Conservation (phyloP, 2,329 filamentous ascomycete genomes). For the Chrysoporthe cubensis region DNA sequence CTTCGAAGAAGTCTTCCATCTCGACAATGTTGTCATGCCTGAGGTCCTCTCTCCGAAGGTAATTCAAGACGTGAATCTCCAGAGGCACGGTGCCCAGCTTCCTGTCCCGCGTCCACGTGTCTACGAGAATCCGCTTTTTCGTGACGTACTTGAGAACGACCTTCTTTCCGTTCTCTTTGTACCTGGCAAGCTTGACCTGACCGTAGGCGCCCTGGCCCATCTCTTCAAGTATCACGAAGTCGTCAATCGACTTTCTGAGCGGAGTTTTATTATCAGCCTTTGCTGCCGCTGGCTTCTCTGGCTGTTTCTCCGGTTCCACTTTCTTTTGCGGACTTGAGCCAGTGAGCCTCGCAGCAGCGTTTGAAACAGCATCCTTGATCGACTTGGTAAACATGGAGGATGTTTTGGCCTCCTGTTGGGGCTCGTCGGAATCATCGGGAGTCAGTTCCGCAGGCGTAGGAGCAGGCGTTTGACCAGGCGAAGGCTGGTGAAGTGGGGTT, state of each 20-base stretch:
- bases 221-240: slow-evolving; percentile 92
- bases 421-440: slow-evolving; percentile 54
- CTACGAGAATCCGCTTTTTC: slow-evolving; percentile 92
- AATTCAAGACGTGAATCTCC: slow-evolving; percentile 96
- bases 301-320: slow-evolving; percentile 32
- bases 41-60: slow-evolving; percentile 74
- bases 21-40: slow-evolving; percentile 72
- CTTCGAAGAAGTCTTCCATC: slow-evolving; percentile 76
- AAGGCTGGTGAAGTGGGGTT: slow-evolving; percentile 78
- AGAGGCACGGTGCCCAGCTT: slow-evolving; percentile 91
- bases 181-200: slow-evolving; percentile 91
- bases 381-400: slow-evolving; percentile 58
- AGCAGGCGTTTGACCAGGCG: slow-evolving; percentile 67
- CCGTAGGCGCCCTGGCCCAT: slow-evolving; percentile 99
- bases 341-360: slow-evolving; percentile 57
- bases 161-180: slow-evolving; percentile 80
- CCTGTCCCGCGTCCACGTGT: slow-evolving; percentile 96
- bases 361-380: slow-evolving; percentile 60
- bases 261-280: slow-evolving; percentile 42
- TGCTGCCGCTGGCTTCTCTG: slow-evolving; percentile 12
- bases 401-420: slow-evolving; percentile 47
- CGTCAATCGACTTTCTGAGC: slow-evolving; percentile 78
- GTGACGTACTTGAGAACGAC: slow-evolving; percentile 98
- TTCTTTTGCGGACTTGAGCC: slow-evolving; percentile 37
- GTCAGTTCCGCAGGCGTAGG: slow-evolving; percentile 61